Percentiles rank a stretch among this genome's conserved stretches.
phyloP scores from a whole-genome alignment of 768 basidiomycete genomes.

The Trametes villosa region DNA sequence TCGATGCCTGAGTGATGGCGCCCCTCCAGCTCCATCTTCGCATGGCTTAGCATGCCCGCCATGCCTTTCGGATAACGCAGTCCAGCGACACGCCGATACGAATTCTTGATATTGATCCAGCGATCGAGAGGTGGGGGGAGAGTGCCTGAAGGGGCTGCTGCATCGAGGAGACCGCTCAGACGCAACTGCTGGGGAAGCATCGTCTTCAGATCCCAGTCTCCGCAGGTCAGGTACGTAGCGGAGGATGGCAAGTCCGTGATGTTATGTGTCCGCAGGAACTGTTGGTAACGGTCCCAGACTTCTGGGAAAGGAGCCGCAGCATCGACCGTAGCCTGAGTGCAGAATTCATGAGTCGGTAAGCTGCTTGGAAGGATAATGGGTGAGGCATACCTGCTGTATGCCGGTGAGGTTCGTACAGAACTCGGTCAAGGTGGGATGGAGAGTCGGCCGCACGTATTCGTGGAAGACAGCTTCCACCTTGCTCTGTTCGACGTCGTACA shows the following conservation, averaged over 20 bases:
- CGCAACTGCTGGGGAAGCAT: slow-evolving; percentile 37
- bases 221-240: slow-evolving; percentile 34
- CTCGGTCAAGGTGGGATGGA: slow-evolving; percentile 28
- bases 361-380: too few relatives aligned
- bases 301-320: slow-evolving; percentile 29
- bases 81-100: slow-evolving; percentile 25
- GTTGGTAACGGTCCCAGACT: slow-evolving; percentile 35
- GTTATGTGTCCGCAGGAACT: slow-evolving; percentile 26
- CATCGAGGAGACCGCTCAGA: slow-evolving; percentile 20
- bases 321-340: slow-evolving; percentile 30
- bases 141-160: slow-evolving; percentile 12
- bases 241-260: slow-evolving; percentile 22
- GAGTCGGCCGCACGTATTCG: slow-evolving; percentile 34
- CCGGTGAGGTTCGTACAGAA: slow-evolving; percentile 37
- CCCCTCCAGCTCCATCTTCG: slow-evolving; percentile 31
- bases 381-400: slow-evolving; percentile 31
- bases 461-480: slow-evolving; percentile 33
- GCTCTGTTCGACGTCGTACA: slow-evolving; percentile 32
- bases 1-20: slow-evolving; percentile 39
- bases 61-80: slow-evolving; percentile 27
- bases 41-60: slow-evolving; percentile 30
- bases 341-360: neutral
- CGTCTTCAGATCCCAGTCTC: slow-evolving; percentile 36
- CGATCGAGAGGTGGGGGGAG: slow-evolving; percentile 29
- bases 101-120: slow-evolving; percentile 36